phyloP scores from a whole-genome alignment of 306 rosid species.

The Sindora glabra region DNA sequence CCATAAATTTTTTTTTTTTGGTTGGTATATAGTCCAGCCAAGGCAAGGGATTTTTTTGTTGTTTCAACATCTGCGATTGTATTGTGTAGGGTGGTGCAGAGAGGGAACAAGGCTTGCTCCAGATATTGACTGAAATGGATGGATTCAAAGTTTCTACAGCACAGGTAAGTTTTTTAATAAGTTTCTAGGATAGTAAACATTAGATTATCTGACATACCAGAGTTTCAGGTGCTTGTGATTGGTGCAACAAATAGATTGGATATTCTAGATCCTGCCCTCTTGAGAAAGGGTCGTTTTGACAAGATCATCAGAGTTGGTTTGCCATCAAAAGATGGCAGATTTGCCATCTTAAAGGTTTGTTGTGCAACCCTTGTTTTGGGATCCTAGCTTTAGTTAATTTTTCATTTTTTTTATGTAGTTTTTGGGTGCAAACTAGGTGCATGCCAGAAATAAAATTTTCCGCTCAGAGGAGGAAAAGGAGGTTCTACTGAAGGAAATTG shows the following conservation, averaged over 20 bases:
- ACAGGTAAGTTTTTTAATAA: constrained; percentile 44
- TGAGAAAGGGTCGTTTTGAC: constrained; percentile 98
- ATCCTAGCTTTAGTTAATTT: constrained; percentile 6
- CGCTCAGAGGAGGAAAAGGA: constrained; percentile 81
- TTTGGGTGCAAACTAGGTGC: constrained; percentile 58
- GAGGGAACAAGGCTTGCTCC: constrained; percentile 96
- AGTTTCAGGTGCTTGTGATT: constrained; percentile 80
- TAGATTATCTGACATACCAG: constrained; percentile 24
- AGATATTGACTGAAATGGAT: constrained; percentile 94
- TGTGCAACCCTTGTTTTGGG: neutral
- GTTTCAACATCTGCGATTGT: constrained; percentile 18
- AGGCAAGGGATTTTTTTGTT: too few species aligned
- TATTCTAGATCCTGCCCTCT: constrained; percentile 91
- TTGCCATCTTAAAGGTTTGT: constrained; percentile 83
- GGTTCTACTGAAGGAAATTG: constrained; percentile 67
- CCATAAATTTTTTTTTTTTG: too few species aligned
- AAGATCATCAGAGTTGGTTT: constrained; percentile 97
- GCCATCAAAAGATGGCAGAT: constrained; percentile 93
- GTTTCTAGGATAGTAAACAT: constrained; percentile 7
- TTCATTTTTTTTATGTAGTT: neutral
- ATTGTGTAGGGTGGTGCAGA: constrained; percentile 86
- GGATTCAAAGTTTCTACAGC: constrained; percentile 93
- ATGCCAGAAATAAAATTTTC: constrained; percentile 84
- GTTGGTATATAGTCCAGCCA: too few species aligned
- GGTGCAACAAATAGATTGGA: constrained; percentile 99